Conservation (phyloP, 306 rosid genomes). For the Amphicarpaea edgeworthii region DNA sequence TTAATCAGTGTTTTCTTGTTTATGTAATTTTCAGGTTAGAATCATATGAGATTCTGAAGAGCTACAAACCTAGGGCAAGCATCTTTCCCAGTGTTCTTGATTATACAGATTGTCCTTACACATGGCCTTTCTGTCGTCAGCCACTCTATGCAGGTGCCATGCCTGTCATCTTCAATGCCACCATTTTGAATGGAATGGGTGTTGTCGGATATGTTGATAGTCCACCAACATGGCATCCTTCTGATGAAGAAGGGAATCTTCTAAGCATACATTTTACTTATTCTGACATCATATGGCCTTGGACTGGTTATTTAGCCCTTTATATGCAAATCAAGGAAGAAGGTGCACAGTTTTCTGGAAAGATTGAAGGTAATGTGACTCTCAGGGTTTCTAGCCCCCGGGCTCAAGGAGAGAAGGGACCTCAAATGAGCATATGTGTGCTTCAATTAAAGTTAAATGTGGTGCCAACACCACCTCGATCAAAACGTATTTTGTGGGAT, state of each 20-base stretch:
- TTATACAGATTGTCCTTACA: conserved; percentile 89
- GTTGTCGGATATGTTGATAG: conserved; percentile 83
- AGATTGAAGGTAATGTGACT: conserved; percentile 90
- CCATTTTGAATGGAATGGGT: conserved; percentile 98
- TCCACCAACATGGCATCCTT: conserved; percentile 93
- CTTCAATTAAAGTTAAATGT: conserved; percentile 90
- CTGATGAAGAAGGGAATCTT: conserved; percentile 90
- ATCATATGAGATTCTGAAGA: conserved; percentile 89
- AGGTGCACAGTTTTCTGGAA: conserved; percentile 89
- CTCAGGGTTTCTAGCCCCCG: conserved; percentile 87
- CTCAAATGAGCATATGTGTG: conserved; percentile 72
- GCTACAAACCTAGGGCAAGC: conserved; percentile 89
- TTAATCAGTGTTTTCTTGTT: conserved; percentile 39
- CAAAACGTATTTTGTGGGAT: conserved; percentile 93
- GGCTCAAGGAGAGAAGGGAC: conserved; percentile 68
- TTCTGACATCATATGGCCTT: conserved; percentile 92
- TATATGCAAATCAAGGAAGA: conserved; percentile 97
- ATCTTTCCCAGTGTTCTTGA: conserved; percentile 91
- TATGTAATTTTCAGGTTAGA: conserved; percentile 75
- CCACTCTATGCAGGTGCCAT: conserved; percentile 97
- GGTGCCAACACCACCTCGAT: conserved; percentile 85
- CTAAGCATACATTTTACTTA: conserved; percentile 88
- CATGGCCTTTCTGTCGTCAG: conserved; percentile 99
- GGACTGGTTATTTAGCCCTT: conserved; percentile 96
- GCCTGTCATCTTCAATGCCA: conserved; percentile 97